Base-by-base conservation (phyloP, 73 alveolate species). In the Stentor roeselii region DNA sequence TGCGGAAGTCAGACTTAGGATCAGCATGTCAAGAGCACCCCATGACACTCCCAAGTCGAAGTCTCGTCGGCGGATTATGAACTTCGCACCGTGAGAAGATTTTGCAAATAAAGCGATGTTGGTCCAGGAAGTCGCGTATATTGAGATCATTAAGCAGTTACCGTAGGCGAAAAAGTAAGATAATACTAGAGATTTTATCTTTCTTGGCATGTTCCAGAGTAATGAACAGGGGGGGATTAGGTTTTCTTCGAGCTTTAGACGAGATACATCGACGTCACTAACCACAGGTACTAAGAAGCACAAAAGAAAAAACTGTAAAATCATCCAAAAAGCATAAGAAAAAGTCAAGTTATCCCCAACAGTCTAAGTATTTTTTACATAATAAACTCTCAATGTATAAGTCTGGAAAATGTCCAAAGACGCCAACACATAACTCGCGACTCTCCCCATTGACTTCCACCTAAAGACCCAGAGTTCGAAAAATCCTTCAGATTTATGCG, bases 21-120 rank as follows among this genome's bases (percentile, higher is more conserved):
- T n/a, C 0, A 67, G 80, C 80, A 67, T 67, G 34, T 67, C 80
- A 67, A 27, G 34, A 21, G 80, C 80, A 30, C 80, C 80, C 80
- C 80, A 67, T 67, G 80, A 67, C 1, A 67, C 41, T 11, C 80
- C 80, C 41, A 67, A 21, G n/a, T 67, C 80, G 2, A 67, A 67
- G n/a, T 67, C 80, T 67, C 80, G 21, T 27, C 37, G 80, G 2
- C 34, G 80, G 37, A 67, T 34, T 2, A 67, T 11, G 2, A 21
- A 67, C 2, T 67, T 67, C 34, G 80, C 80, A 1, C 80, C 80
- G 21, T 32, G n/a, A 21, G 80, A 34, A 30, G n/a, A 14, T 67
- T 34, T 40, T 1, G n/a, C 14, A 21, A 67, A 34, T 11, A 67
- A 32, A 21, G 80, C n/a, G 21, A 67, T 30, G 0, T 36, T 67